Evolutionary conservation across 352 stramenopile species (phyloP).

Genomic region (Elongisporangium anandrum): DNA sequence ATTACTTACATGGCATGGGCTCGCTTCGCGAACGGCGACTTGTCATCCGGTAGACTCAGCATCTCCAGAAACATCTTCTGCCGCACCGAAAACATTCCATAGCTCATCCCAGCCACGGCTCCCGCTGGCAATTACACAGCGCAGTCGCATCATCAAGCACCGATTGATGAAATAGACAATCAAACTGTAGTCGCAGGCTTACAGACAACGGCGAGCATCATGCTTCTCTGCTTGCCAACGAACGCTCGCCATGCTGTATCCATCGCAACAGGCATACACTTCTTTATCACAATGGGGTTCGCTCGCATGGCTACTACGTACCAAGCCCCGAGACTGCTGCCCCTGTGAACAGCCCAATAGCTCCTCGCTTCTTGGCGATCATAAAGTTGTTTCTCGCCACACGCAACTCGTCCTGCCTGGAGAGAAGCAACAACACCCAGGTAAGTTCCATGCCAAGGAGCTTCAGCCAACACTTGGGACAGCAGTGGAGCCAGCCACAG

Average conservation of each 20-base stretch:
- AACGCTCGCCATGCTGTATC: not conserved
- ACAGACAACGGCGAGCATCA: not conserved
- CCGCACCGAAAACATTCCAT: constrained; percentile 31
- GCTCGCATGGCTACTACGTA: not conserved
- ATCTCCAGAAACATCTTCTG: constrained; percentile 30
- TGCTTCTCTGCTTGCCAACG: not conserved
- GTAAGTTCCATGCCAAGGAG: not conserved
- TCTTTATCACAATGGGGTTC: too few relatives aligned
- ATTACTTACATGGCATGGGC: constrained; percentile 18
- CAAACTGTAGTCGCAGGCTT: not conserved
- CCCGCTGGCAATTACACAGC: constrained; percentile 12
- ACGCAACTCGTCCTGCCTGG: not conserved
- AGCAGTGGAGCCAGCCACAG: not conserved
- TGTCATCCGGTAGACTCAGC: constrained; percentile 31
- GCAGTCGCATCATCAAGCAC: too few relatives aligned
- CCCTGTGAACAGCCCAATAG: not conserved
- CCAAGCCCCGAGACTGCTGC: not conserved
- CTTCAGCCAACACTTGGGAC: not conserved
- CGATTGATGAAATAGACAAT: too few relatives aligned
- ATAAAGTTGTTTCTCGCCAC: not conserved
- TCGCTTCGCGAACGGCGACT: constrained; percentile 23
- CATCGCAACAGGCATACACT: not conserved
- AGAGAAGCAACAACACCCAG: not conserved
- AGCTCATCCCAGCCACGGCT: constrained; percentile 21
- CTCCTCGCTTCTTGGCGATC: not conserved